Percentiles rank a stretch among this genome's conserved stretches.
phyloP scores from a whole-genome alignment of 495 filamentous ascomycete species.

The Aspergillus sclerotiicarbonarius region DNA sequence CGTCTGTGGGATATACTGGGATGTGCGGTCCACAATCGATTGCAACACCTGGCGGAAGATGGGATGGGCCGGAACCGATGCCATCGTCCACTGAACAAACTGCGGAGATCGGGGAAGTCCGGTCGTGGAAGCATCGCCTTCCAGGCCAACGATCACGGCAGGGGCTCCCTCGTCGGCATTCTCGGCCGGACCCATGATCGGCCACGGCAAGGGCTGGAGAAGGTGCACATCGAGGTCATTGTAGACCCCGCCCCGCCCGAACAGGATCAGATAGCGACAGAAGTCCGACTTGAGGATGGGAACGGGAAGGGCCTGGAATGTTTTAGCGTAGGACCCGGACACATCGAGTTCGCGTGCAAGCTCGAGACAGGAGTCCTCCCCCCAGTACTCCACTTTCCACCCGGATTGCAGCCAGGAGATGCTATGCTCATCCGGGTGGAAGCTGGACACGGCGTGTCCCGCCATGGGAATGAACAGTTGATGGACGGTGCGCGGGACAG shows the following conservation, averaged over 20 bases:
- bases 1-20: neutral
- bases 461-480: neutral
- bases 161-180: neutral
- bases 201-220: neutral
- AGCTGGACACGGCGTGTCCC: neutral
- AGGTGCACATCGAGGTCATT: neutral
- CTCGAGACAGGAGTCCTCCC: neutral
- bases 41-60: neutral
- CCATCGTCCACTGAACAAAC: conserved; percentile 2
- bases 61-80: neutral
- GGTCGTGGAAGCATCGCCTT: neutral
- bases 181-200: neutral
- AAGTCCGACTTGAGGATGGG: neutral
- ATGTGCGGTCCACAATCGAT: neutral
- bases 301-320: neutral
- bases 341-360: neutral
- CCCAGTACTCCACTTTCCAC: neutral
- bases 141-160: neutral
- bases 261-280: conserved; percentile 1
- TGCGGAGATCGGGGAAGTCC: neutral
- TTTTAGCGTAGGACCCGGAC: neutral
- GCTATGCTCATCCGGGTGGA: neutral
- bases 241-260: neutral
- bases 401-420: conserved; percentile 1
- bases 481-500: neutral